Evolutionary conservation across 805 yeast genomes (phyloP), one percentile per base, ranked within the genome.

Genomic region (Phaffomyces opuntiae): DNA sequence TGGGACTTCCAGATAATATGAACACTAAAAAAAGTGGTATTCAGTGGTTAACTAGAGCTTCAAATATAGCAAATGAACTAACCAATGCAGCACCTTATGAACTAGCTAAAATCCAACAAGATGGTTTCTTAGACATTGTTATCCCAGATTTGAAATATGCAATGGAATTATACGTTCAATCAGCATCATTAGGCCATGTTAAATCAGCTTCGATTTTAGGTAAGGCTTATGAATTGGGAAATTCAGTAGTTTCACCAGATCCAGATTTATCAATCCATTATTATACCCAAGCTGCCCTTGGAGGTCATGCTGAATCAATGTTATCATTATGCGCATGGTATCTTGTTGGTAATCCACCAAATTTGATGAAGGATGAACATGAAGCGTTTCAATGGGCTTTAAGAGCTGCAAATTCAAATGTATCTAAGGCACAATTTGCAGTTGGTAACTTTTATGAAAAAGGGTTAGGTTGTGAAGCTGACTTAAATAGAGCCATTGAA

Each of bases 291-390:
- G 96, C 96, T 0, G 96, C 98, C 0, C 63, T 82, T 29, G 82
- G 82, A 5, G 96, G 96, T 7, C 96, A 93, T 62, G 76, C 95
- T 1, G 81, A 77, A 40, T 83, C 96, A 11, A 93, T 91, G 96
- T 71, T 91, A 57, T 90, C 96, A 2, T 72, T 91, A 69, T 90
- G 97, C 63, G 96, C 97, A 1, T 93, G 98, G 97, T 93, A 91
- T 62, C 71, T 91, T 64, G 83, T 88, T 26, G 99, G 99, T 0
- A 81, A 87, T 32, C 90, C 85, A 32, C 90, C 93, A n/a, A 77
- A 77, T 39, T 73, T 93, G 55, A 82, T 81, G 9, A 77, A 77
- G 51, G 91, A 90, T 62, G 85, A 83, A 45, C 75, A 68, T 44
- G 96, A 90, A 64, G 95, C 97, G 1, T 91, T 83, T 62, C 93